Conservation (phyloP, 768 basidiomycete species). For the Mrakia gelida region DNA sequence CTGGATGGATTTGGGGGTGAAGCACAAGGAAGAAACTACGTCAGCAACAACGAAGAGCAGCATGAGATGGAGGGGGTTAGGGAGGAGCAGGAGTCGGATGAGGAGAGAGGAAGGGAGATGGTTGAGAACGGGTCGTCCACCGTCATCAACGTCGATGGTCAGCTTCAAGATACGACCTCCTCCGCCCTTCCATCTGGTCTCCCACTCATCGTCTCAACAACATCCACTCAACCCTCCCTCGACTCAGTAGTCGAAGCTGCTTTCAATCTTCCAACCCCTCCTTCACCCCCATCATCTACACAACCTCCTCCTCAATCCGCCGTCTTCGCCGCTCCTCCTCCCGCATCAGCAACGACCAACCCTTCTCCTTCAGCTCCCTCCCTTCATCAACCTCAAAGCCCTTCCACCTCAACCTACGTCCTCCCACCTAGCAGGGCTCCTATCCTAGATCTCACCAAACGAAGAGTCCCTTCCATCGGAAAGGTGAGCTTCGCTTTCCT, state of each 20-base stretch:
- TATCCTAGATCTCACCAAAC: background rate
- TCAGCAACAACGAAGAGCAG: background rate
- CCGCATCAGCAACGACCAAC: background rate
- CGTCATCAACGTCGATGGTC: background rate
- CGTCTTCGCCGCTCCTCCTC: too few relatives aligned
- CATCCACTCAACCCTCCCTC: background rate
- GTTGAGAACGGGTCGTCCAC: too few relatives aligned
- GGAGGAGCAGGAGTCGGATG: background rate
- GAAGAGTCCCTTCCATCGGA: slow-evolving; percentile 11
- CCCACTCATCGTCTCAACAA: background rate
- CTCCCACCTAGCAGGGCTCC: slow-evolving; percentile 1
- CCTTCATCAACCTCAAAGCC: background rate
- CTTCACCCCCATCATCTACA: background rate
- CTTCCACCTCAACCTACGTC: background rate
- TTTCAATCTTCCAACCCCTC: background rate
- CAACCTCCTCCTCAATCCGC: too few relatives aligned
- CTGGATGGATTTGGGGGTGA: background rate
- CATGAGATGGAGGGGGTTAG: background rate
- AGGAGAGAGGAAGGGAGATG: background rate
- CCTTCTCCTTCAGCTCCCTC: background rate
- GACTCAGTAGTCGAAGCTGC: background rate
- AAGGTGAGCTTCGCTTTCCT: background rate
- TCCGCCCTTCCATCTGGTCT: background rate
- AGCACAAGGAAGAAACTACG: background rate
- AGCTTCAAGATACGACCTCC: background rate